Evolutionary conservation across 345 rosid species (phyloP), one percentile per base, ranked within the genome.

Genomic region (Corymbia maculata): DNA sequence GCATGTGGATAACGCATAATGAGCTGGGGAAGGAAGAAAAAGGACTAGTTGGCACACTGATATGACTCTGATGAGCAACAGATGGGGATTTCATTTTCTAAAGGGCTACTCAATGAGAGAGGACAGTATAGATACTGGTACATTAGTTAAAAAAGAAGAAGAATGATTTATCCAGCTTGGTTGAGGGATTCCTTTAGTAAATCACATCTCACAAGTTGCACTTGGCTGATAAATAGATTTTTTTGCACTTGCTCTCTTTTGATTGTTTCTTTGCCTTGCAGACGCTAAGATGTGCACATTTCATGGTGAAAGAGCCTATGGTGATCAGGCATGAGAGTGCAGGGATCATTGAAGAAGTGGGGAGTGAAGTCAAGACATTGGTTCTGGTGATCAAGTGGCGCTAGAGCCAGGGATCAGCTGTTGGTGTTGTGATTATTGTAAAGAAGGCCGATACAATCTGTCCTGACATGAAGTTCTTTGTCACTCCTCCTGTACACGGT

Each of bases 311-410:
- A 94, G 95, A 97, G 92, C 98, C 99, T 0, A 96, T 97, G 98
- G 97, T 96, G 68, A 95, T 97, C 17, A 98, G 99, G 55, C 99
- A 95, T 89, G 99, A 98, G 91, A 95, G 97, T 91, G 98, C 98
- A 85, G 99, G 99, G 89, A 88, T 97, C 91, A 88, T 97, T 87
- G 98, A 95, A 90, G 95, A 95, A 90, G 93, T 95, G 17, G 99
- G 98, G 82, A 92, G 93, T 85, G 95, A 93, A 90, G 98, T 96
- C 84, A 95, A 92, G 66, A 90, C 93, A 86, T 92, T 96, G 51
- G 95, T 91, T 28, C 90, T 92, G 0, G 96, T 87, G 99, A 98
- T 87, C 92, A 95, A n/a, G 99, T 97, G 79, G 99, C 96, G 11
- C 89, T 97, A 87, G 99, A 95, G 88, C 98, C 99, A 4, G 99